Evolutionary conservation across 2,329 filamentous ascomycete species (phyloP).

Genomic region (Sclerotinia spermophila): DNA sequence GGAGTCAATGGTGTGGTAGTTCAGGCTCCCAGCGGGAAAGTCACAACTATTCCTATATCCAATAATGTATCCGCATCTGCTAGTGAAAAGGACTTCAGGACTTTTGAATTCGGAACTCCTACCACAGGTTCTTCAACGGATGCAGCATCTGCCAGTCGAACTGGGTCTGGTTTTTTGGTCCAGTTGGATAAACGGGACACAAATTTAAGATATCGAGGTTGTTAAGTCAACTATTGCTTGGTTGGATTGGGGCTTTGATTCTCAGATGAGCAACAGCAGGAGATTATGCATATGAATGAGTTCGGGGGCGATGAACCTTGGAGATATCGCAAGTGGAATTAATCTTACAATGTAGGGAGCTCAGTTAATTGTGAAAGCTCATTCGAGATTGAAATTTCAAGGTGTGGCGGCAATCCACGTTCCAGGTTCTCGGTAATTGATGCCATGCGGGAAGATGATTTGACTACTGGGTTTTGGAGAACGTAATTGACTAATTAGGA

Average conservation of each 20-base stretch:
- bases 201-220: neutral
- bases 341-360: neutral
- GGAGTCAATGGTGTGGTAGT: constrained; percentile 21
- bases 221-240: neutral
- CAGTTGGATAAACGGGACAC: too few relatives aligned
- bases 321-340: neutral
- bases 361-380: neutral
- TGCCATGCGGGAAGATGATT: neutral
- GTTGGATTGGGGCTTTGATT: neutral
- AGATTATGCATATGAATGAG: neutral
- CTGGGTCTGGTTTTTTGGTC: neutral
- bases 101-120: neutral
- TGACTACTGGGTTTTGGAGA: neutral
- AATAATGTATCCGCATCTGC: neutral
- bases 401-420: neutral
- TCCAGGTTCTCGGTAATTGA: constrained; percentile 2
- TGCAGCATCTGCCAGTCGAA: neutral
- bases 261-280: too few relatives aligned
- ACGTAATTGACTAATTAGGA: neutral
- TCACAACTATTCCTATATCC: constrained; percentile 10
- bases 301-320: neutral
- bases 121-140: neutral
- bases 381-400: constrained; percentile 13
- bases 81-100: neutral
- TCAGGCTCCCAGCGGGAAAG: constrained; percentile 21